Conservation (phyloP, 345 rosid species). For the Acer yangbiense region DNA sequence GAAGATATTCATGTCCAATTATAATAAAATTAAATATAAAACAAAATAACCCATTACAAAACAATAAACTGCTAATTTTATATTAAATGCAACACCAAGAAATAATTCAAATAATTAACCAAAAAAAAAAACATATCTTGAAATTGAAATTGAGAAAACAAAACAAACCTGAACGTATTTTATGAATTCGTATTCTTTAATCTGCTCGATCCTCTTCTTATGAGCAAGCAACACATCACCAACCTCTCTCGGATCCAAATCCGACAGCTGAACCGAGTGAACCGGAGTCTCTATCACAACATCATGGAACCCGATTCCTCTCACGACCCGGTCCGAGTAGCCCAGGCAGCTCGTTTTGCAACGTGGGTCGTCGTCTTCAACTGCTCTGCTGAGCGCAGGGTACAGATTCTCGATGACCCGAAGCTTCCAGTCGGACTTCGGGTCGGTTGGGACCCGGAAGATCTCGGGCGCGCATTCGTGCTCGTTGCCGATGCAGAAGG, state of each 20-base stretch:
- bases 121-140: neutral
- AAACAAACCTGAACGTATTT: slow-evolving; percentile 64
- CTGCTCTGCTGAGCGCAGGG: slow-evolving; percentile 70
- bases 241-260: slow-evolving; percentile 54
- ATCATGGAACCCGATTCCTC: slow-evolving; percentile 83
- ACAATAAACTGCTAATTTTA: neutral
- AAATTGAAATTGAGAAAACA: neutral
- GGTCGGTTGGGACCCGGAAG: slow-evolving; percentile 65
- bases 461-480: slow-evolving; percentile 83
- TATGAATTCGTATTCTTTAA: slow-evolving; percentile 48
- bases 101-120: neutral
- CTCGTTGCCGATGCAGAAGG: slow-evolving; percentile 88
- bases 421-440: slow-evolving; percentile 54
- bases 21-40: neutral
- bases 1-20: too few relatives aligned
- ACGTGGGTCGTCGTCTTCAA: slow-evolving; percentile 16
- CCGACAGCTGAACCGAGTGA: slow-evolving; percentile 65
- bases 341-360: slow-evolving; percentile 16
- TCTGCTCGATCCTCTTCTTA: slow-evolving; percentile 74
- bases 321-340: slow-evolving; percentile 26
- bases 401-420: slow-evolving; percentile 88
- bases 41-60: neutral
- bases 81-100: neutral
- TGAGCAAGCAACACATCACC: slow-evolving; percentile 67
- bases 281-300: slow-evolving; percentile 81